Percentiles rank a stretch among this genome's conserved stretches.
Evolutionary conservation across 2,329 filamentous ascomycete species (phyloP).

Genomic region (Colletotrichum limetticola): DNA sequence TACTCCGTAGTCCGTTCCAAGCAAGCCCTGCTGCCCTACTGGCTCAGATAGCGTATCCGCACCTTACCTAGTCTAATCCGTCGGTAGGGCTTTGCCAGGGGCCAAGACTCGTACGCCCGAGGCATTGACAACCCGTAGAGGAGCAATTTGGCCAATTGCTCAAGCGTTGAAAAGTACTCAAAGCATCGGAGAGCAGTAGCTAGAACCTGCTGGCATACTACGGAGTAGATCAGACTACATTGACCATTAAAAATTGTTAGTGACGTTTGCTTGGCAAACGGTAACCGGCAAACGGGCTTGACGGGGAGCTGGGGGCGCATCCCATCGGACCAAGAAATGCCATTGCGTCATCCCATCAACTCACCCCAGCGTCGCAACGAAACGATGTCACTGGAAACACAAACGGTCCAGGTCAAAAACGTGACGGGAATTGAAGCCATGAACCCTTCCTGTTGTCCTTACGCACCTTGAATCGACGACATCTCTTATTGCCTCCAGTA

Average conservation of each 20-base stretch:
- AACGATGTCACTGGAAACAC: slow-evolving; percentile 15
- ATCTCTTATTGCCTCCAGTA: neutral
- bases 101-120: neutral
- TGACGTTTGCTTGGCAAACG: neutral
- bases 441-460: neutral
- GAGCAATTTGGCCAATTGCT: neutral
- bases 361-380: neutral
- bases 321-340: neutral
- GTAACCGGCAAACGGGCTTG: neutral
- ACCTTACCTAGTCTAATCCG: neutral
- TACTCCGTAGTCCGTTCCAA: neutral
- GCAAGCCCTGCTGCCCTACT: neutral
- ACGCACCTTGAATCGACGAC: slow-evolving; percentile 9
- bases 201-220: too few relatives aligned
- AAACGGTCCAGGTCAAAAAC: neutral
- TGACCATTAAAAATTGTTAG: too few relatives aligned
- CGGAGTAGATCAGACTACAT: too few relatives aligned
- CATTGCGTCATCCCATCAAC: neutral
- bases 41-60: neutral
- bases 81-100: neutral
- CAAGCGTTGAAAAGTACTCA: neutral
- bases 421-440: neutral
- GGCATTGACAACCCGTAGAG: neutral
- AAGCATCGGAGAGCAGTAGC: neutral
- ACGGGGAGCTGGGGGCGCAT: neutral